Percentiles rank a stretch among this genome's conserved stretches.
Evolutionary conservation across 139 green algal species (phyloP).

Genomic region (Haematococcus sp.): DNA sequence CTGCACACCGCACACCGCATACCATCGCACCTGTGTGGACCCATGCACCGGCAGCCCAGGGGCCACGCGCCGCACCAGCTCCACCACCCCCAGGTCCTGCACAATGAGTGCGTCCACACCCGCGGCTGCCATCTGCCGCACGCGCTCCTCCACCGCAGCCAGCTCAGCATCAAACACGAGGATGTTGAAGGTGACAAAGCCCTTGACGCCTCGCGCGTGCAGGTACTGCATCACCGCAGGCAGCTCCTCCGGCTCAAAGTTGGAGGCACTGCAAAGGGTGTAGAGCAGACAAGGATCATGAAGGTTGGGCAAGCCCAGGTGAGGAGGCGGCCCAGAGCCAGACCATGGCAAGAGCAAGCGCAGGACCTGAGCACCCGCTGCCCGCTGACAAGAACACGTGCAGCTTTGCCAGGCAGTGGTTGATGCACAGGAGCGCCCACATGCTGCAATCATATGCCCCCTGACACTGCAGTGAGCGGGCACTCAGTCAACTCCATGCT

Average conservation of each 20-base stretch:
- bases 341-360: neutral
- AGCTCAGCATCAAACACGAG: conserved; percentile 83
- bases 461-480: too few relatives aligned
- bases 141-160: conserved; percentile 37
- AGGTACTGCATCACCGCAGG: conserved; percentile 72
- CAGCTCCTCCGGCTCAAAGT: conserved; percentile 75
- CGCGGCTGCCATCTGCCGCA: conserved; percentile 49
- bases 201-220: conserved; percentile 35
- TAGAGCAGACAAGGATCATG: conserved; percentile 38
- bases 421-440: too few relatives aligned
- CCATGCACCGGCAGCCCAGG: conserved; percentile 70
- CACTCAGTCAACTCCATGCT: too few relatives aligned
- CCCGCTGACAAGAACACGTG: too few relatives aligned
- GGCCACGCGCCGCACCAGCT: conserved; percentile 58
- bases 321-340: neutral
- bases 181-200: conserved; percentile 81
- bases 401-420: too few relatives aligned
- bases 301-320: neutral
- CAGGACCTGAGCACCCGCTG: too few relatives aligned
- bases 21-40: conserved; percentile 62
- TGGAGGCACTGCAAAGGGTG: conserved; percentile 61
- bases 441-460: too few relatives aligned
- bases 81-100: conserved; percentile 73
- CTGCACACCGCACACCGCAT: too few relatives aligned
- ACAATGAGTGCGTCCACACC: conserved; percentile 87